Conservation (phyloP, 495 filamentous ascomycete species). For the Hypomontagnella submonticulosa region DNA sequence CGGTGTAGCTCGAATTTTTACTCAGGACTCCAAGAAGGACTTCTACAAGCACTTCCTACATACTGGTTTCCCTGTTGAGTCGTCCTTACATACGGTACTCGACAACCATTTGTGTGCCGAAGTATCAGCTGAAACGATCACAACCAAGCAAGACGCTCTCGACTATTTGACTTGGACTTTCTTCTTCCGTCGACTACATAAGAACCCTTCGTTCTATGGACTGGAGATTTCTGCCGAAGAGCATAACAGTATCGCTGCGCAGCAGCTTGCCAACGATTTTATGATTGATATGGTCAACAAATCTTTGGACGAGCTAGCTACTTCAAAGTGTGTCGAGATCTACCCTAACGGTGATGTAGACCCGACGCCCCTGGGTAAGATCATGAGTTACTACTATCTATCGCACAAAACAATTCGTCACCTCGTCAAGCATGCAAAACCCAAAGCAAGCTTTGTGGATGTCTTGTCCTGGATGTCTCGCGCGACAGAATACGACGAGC, state of each 20-base stretch:
- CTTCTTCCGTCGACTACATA: conserved; percentile 96
- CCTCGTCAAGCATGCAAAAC: conserved; percentile 79
- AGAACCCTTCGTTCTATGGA: conserved; percentile 98
- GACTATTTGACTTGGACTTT: conserved; percentile 99
- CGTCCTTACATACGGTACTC: conserved; percentile 91
- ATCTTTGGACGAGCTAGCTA: conserved; percentile 80
- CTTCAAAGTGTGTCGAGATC: conserved; percentile 83
- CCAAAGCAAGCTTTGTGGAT: conserved; percentile 82
- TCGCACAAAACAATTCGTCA: conserved; percentile 94
- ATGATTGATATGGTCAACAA: conserved; percentile 91
- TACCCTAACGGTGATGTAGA: conserved; percentile 91
- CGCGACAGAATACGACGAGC: conserved; percentile 95
- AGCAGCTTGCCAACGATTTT: conserved; percentile 86
- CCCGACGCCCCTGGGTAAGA: conserved; percentile 90
- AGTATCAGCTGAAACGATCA: conserved; percentile 90
- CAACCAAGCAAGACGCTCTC: conserved; percentile 94
- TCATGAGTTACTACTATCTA: conserved; percentile 99
- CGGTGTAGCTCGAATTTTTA: conserved; percentile 96
- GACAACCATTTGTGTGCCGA: conserved; percentile 98
- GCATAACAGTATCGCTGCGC: conserved; percentile 87
- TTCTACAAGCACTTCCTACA: conserved; percentile 99
- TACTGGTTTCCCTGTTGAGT: conserved; percentile 97
- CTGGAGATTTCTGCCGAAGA: conserved; percentile 94
- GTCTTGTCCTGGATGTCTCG: conserved; percentile 91
- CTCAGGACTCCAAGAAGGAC: conserved; percentile 97